Evolutionary conservation across 371 early-diverging fungal species (phyloP), one percentile per base, ranked within the genome.

Genomic region (Dinochytrium kinnereticum): DNA sequence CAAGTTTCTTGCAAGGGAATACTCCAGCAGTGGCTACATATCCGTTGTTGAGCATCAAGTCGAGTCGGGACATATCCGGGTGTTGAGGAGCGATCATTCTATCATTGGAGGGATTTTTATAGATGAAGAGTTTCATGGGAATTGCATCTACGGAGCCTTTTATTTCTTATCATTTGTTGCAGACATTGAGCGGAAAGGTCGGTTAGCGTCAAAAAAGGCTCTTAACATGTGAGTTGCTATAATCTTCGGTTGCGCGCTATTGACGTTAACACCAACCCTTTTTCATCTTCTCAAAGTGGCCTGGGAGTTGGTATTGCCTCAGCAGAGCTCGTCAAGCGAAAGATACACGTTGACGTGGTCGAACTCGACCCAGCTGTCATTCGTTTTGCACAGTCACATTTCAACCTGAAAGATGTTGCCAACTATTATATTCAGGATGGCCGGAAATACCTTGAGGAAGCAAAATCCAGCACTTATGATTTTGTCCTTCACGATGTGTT

Each of bases 401-500:
- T 95, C 78, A 76, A 74, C 34, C 83, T 92, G 73, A 88, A 88
- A 3, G 70, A 69, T 15, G 38, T 38, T 0, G 73, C 69, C 36
- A 34, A 2, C 5, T 83, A 89, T 28, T 80, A 85, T 71, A 74
- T 93, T 53, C 84, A 82, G 66, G 94, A 93, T 79, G 95, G 93
- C 0, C 82, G 93, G n/a, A 75, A 69, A 21, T 90, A 88, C 71
- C 78, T 94, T 28, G 85, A 89, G 34, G 28, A 59, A 10, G 49
- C 67, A 21, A 76, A 78, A 0, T 65, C 71, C 1, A 70, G 59
- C 53, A 73, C 79, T 38, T 94, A 93, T 78, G 94, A 94, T 76
- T 94, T 87, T 77, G 82, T 95, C 17, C 76, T 93, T n/a, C 95
- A 94, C 75, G 95, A 95, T 79, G 93, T 95, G 33, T 95, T 95